Conservation (phyloP, 129 eudicot species). For the Tagetes erecta region DNA sequence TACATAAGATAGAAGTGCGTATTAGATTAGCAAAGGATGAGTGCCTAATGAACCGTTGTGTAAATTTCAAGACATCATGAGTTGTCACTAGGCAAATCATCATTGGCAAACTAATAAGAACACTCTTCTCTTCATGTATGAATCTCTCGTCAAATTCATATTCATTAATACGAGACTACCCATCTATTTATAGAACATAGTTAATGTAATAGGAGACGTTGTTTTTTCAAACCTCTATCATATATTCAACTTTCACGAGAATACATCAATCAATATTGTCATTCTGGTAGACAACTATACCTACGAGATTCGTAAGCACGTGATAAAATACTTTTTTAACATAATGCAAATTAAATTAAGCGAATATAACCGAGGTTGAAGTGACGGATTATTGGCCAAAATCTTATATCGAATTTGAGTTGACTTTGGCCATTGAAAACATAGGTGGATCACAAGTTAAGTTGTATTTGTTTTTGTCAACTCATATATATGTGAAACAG, state of each 20-base stretch:
- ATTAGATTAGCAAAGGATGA: slow-evolving; percentile 26
- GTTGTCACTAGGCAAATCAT: slow-evolving; percentile 38
- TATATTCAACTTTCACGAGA: slow-evolving; percentile 18
- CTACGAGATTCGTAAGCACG: slow-evolving; percentile 21
- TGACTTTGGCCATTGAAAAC: slow-evolving; percentile 12
- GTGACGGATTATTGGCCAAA: slow-evolving; percentile 2
- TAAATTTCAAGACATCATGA: background rate
- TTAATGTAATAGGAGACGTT: background rate
- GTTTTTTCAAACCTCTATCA: slow-evolving; percentile 6
- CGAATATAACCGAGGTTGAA: background rate
- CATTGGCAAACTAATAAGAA: slow-evolving; percentile 34
- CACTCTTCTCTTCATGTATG: slow-evolving; percentile 30
- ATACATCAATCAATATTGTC: slow-evolving; percentile 6
- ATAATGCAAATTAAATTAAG: background rate
- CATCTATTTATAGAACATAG: slow-evolving; percentile 26
- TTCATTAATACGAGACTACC: background rate
- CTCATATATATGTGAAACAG: background rate
- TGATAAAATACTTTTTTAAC: slow-evolving; percentile 1
- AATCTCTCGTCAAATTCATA: slow-evolving; percentile 15
- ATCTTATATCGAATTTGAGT: background rate
- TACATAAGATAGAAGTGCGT: slow-evolving; percentile 27
- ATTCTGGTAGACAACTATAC: slow-evolving; percentile 6
- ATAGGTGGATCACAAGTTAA: background rate
- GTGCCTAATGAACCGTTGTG: slow-evolving; percentile 17
- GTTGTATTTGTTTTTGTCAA: slow-evolving; percentile 7